Evolutionary conservation across 345 rosid species (phyloP).

Genomic region (Populus nigra): DNA sequence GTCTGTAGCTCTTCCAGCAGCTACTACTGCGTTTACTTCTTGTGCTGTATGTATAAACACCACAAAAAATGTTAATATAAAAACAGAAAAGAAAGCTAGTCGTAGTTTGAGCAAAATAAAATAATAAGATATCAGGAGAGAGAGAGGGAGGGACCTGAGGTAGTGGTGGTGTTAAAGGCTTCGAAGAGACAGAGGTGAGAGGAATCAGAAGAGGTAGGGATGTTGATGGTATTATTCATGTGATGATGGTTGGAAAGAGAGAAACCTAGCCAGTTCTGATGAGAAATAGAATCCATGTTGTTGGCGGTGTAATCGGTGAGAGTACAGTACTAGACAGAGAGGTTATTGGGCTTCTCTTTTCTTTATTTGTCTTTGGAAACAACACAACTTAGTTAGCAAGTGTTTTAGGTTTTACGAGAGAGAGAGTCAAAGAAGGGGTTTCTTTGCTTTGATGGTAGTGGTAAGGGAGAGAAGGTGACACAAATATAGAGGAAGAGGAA

Average conservation of each 20-base stretch:
- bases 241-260: conserved; percentile 23
- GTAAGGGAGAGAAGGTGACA: conserved; percentile 14
- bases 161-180: conserved; percentile 17
- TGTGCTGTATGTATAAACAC: conserved; percentile 21
- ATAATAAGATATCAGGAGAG: neutral
- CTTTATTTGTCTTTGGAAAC: conserved; percentile 10
- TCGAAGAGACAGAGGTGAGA: conserved; percentile 21
- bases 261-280: conserved; percentile 28
- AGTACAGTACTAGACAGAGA: neutral
- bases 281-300: conserved; percentile 18
- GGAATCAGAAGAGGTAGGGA: neutral
- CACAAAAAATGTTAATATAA: conserved; percentile 6
- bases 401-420: neutral
- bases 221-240: neutral
- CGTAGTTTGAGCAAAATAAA: neutral
- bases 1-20: conserved; percentile 32
- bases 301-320: neutral
- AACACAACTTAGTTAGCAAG: neutral
- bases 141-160: conserved; percentile 29
- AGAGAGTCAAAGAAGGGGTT: neutral
- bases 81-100: neutral
- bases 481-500: conserved; percentile 21
- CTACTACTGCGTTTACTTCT: conserved; percentile 27
- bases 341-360: neutral
- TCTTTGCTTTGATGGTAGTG: neutral